Percentiles rank a stretch among this genome's conserved stretches.
These are phyloP conservation scores for Penicillium waksmanii DNA, from an alignment of 495 filamentous ascomycete species.

Conservation along the genomic window DNA sequence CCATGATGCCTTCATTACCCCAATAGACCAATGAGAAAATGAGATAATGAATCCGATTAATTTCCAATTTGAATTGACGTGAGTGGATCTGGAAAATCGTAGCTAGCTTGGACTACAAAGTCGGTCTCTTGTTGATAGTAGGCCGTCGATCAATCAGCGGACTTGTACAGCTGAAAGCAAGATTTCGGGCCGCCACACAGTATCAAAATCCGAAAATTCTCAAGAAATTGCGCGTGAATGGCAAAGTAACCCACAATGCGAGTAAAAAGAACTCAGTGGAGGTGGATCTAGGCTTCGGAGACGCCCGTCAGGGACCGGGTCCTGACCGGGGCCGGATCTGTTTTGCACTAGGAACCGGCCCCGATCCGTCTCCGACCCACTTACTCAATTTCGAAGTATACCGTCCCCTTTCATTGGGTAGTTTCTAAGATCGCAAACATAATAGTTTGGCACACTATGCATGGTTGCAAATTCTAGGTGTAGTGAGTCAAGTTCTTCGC, in stretches of 20 bases:
- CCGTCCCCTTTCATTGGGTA: slow-evolving; percentile 22
- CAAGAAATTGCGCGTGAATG: slow-evolving; percentile 14
- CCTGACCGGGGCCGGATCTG: slow-evolving; percentile 30
- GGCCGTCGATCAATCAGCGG: not conserved
- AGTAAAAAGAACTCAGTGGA: slow-evolving; percentile 9
- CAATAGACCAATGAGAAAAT: slow-evolving; percentile 19
- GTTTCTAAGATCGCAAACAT: slow-evolving; percentile 19
- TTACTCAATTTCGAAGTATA: slow-evolving; percentile 25
- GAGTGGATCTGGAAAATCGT: not conserved
- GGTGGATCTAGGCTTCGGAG: slow-evolving; percentile 19
- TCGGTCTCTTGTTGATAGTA: not conserved
- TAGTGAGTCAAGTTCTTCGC: slow-evolving; percentile 23
- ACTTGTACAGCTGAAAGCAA: not conserved
- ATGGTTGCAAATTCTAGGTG: slow-evolving; percentile 19
- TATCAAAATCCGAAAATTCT: slow-evolving; percentile 8
- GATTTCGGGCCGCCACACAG: slow-evolving; percentile 23
- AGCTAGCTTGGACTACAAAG: slow-evolving; percentile 6
- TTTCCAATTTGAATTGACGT: not conserved
- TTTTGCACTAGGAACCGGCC: slow-evolving; percentile 28
- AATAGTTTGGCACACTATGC: slow-evolving; percentile 25
- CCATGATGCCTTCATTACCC: slow-evolving; percentile 45
- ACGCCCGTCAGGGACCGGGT: slow-evolving; percentile 26
- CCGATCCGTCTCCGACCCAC: slow-evolving; percentile 34
- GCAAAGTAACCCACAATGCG: not conserved
- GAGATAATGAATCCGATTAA: not conserved